Evolutionary conservation across 2,329 filamentous ascomycete species (phyloP).

Genomic region (Nothophaeocryptopus gaeumannii): DNA sequence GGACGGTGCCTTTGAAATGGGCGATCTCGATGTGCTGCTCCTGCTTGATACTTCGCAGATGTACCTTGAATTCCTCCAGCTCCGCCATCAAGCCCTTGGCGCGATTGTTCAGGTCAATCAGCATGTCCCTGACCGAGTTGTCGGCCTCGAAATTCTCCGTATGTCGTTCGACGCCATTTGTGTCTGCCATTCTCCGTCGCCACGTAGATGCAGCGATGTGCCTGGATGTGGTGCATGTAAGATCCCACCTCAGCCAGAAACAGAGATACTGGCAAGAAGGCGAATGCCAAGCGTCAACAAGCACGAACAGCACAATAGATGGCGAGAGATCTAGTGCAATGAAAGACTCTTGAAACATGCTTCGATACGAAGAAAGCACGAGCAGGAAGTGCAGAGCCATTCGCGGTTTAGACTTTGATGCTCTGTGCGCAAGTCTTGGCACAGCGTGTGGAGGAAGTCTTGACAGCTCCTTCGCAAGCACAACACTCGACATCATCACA

Average conservation of each 20-base stretch:
- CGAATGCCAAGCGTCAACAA: too few relatives aligned
- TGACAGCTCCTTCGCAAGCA: background rate
- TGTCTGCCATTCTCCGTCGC: conserved; percentile 5
- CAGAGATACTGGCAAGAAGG: too few relatives aligned
- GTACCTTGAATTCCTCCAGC: conserved; percentile 40
- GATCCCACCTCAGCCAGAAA: background rate
- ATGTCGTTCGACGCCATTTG: background rate
- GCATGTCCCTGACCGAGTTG: conserved; percentile 1
- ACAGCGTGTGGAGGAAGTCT: too few relatives aligned
- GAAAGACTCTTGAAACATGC: too few relatives aligned
- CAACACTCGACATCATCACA: background rate
- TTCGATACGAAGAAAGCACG: too few relatives aligned
- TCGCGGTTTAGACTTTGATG: too few relatives aligned
- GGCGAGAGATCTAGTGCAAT: too few relatives aligned
- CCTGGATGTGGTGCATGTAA: background rate
- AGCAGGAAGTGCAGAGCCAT: too few relatives aligned
- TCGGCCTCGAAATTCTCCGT: background rate
- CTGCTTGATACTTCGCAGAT: conserved; percentile 35
- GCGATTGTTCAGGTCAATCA: conserved; percentile 36
- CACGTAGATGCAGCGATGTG: background rate
- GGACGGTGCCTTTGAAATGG: conserved; percentile 35
- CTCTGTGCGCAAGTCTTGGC: too few relatives aligned
- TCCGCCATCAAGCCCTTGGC: conserved; percentile 41
- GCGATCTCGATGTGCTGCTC: conserved; percentile 37
- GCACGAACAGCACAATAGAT: too few relatives aligned